Evolutionary conservation across 2,329 filamentous ascomycete species (phyloP).

Genomic region (Ramularia endophylla): DNA sequence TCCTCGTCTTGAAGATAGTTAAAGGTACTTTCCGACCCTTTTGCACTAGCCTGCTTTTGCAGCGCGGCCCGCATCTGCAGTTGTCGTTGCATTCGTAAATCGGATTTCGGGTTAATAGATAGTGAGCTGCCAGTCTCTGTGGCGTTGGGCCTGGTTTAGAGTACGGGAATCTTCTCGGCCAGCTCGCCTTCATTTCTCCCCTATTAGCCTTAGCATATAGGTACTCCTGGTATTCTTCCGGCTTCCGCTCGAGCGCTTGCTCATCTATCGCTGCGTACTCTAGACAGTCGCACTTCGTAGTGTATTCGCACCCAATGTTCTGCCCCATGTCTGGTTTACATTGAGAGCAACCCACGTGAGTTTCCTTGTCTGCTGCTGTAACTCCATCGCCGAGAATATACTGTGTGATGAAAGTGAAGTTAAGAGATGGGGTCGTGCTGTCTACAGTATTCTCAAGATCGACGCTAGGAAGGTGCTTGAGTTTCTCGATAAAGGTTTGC

Average conservation of each 20-base stretch:
- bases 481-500: conserved; percentile 32
- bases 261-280: conserved; percentile 52
- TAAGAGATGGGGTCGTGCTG: conserved; percentile 47
- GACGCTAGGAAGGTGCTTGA: conserved; percentile 21
- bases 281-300: conserved; percentile 59
- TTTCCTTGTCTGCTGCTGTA: conserved; percentile 48
- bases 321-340: conserved; percentile 54
- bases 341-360: conserved; percentile 59
- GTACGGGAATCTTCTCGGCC: conserved; percentile 59
- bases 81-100: conserved; percentile 76
- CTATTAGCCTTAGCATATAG: conserved; percentile 18
- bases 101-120: conserved; percentile 39
- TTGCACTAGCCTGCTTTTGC: conserved; percentile 72
- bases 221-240: conserved; percentile 13
- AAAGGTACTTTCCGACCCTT: conserved; percentile 64
- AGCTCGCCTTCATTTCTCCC: conserved; percentile 26
- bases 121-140: conserved; percentile 33
- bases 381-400: conserved; percentile 58
- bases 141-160: conserved; percentile 25
- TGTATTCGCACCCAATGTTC: conserved; percentile 56
- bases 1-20: conserved; percentile 67
- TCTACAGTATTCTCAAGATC: conserved; percentile 53
- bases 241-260: conserved; percentile 27
- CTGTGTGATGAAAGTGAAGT: conserved; percentile 63
- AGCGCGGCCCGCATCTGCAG: conserved; percentile 59